Percentiles rank a stretch among this genome's conserved stretches.
Evolutionary conservation across 805 yeast genomes (phyloP).

Genomic region (Brettanomyces nanus): DNA sequence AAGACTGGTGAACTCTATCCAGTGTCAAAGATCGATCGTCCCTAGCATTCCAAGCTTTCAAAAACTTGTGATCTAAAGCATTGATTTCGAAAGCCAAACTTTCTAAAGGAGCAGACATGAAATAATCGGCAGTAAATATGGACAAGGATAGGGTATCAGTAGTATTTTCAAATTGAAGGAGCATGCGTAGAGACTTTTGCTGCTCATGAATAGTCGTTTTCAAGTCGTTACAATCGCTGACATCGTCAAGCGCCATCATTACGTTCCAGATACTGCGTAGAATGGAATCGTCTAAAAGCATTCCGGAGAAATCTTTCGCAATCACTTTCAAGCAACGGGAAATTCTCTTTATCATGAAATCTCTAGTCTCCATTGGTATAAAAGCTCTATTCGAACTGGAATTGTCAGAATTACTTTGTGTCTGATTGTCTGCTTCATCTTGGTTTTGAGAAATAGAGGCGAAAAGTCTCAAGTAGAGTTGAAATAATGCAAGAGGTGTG

Average conservation of each 20-base stretch:
- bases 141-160: constrained; percentile 6
- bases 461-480: constrained; percentile 19
- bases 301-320: constrained; percentile 55
- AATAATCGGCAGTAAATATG: constrained; percentile 28
- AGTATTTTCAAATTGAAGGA: constrained; percentile 24
- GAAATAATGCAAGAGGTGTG: constrained; percentile 35
- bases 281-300: constrained; percentile 54
- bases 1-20: constrained; percentile 39
- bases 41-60: constrained; percentile 68
- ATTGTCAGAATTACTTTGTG: neutral
- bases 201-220: constrained; percentile 43
- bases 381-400: neutral
- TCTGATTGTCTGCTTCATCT: neutral
- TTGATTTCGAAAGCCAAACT: constrained; percentile 58
- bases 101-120: constrained; percentile 46
- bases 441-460: neutral
- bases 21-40: constrained; percentile 69
- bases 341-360: neutral
- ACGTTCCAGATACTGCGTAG: constrained; percentile 51
- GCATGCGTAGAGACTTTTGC: constrained; percentile 37
- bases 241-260: constrained; percentile 40
- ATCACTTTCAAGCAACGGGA: constrained; percentile 25
- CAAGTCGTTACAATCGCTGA: constrained; percentile 42
- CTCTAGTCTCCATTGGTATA: constrained; percentile 3
- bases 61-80: constrained; percentile 57